Evolutionary conservation across 2,329 filamentous ascomycete species (phyloP).

Genomic region (Aspergillus ustus): DNA sequence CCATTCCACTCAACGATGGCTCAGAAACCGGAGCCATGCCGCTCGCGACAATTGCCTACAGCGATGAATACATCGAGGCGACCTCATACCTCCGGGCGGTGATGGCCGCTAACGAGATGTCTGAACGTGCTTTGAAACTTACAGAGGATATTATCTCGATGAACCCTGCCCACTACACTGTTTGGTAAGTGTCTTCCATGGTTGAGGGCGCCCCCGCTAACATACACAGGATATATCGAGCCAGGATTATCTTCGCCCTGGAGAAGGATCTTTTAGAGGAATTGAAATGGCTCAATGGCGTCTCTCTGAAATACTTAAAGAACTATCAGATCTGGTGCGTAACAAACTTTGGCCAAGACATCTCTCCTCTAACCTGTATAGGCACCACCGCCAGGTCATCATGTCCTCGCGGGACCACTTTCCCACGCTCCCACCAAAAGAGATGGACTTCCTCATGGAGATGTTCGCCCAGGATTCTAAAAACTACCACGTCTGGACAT

Average conservation of each 20-base stretch:
- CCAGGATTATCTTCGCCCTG: constrained; percentile 73
- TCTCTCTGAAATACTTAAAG: constrained; percentile 84
- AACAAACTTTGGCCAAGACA: not conserved
- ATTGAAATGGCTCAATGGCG: constrained; percentile 81
- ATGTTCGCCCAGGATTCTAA: constrained; percentile 90
- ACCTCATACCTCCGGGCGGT: constrained; percentile 92
- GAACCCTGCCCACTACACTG: constrained; percentile 97
- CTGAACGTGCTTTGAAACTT: constrained; percentile 74
- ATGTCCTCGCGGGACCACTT: constrained; percentile 55
- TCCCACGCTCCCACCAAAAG: constrained; percentile 64
- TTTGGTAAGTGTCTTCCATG: constrained; percentile 66
- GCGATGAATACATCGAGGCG: constrained; percentile 85
- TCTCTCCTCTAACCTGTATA: constrained; percentile 26
- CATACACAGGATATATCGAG: constrained; percentile 73
- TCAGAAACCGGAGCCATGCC: constrained; percentile 59
- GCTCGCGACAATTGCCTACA: constrained; percentile 90
- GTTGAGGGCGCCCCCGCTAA: constrained; percentile 18
- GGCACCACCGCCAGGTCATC: constrained; percentile 64
- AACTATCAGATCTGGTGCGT: constrained; percentile 95
- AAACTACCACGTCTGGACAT: constrained; percentile 99
- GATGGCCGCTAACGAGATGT: constrained; percentile 87
- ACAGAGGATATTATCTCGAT: constrained; percentile 89
- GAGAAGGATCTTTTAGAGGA: constrained; percentile 70
- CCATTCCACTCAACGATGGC: constrained; percentile 83
- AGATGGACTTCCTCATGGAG: constrained; percentile 73